Evolutionary conservation across 148 eudicot species (phyloP).

Genomic region (Rhododendron ferrugineum): DNA sequence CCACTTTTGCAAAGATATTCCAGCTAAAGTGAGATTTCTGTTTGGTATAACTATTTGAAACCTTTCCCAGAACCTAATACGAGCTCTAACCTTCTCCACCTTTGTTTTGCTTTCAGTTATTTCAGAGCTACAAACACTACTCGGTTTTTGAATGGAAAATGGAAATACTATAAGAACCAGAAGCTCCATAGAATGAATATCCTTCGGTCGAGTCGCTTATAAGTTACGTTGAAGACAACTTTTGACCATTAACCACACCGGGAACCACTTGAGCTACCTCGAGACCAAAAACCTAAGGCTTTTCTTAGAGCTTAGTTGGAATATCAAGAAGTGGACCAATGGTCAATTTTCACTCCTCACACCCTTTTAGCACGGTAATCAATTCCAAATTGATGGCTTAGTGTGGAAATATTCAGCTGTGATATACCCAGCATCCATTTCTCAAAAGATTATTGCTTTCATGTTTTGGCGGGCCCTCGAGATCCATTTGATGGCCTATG

Average conservation of each 20-base stretch:
- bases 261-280: not conserved
- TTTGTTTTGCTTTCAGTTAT: not conserved
- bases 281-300: not conserved
- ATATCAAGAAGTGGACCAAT: not conserved
- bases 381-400: not conserved
- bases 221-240: not conserved
- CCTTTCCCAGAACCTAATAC: not conserved
- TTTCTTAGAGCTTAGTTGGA: too few species aligned
- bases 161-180: not conserved
- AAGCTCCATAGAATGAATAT: not conserved
- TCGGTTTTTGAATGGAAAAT: not conserved
- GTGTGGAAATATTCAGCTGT: not conserved
- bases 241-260: not conserved
- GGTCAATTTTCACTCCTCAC: not conserved
- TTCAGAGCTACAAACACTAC: not conserved
- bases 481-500: not conserved
- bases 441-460: not conserved
- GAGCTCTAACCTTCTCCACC: not conserved
- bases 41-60: not conserved
- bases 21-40: not conserved
- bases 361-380: not conserved
- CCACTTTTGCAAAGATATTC: not conserved
- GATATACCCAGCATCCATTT: not conserved
- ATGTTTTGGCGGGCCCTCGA: not conserved
- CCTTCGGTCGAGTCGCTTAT: not conserved